These are phyloP conservation scores for Xylariaceae sp. DNA, from an alignment of 2,329 filamentous ascomycete genomes.

Conservation along the genomic window DNA sequence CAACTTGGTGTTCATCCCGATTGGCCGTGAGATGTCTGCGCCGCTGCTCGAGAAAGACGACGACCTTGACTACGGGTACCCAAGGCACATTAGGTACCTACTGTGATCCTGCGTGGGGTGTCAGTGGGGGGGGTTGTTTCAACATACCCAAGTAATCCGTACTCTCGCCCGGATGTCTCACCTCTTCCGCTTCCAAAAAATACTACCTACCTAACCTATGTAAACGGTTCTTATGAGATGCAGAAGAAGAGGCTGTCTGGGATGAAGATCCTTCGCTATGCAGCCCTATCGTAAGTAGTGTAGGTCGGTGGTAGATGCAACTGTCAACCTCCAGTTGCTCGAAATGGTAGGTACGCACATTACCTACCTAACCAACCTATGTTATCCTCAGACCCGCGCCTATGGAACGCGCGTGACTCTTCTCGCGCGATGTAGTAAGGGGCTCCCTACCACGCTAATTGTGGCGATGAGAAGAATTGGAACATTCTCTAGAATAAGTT, in stretches of 20 bases:
- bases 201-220: neutral
- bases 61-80: neutral
- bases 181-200: neutral
- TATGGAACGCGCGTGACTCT: too few species aligned
- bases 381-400: neutral
- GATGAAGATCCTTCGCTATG: conserved; percentile 4
- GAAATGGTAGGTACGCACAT: neutral
- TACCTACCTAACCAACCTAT: neutral
- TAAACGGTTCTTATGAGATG: neutral
- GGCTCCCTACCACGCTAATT: conserved; percentile 1
- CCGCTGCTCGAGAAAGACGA: neutral
- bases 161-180: neutral
- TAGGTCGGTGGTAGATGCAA: neutral
- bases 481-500: neutral
- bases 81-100: neutral
- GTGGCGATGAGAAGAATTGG: neutral
- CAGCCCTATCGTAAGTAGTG: conserved; percentile 5
- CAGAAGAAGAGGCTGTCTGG: too few species aligned
- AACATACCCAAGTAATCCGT: too few species aligned
- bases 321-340: too few species aligned
- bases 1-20: neutral
- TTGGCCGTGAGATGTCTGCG: neutral
- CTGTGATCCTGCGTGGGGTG: neutral
- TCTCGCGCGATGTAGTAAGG: too few species aligned
- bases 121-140: neutral